Percentiles rank a stretch among this genome's conserved stretches.
phyloP scores from a whole-genome alignment of 805 yeast genomes.

The Monosporozyma aerobia region DNA sequence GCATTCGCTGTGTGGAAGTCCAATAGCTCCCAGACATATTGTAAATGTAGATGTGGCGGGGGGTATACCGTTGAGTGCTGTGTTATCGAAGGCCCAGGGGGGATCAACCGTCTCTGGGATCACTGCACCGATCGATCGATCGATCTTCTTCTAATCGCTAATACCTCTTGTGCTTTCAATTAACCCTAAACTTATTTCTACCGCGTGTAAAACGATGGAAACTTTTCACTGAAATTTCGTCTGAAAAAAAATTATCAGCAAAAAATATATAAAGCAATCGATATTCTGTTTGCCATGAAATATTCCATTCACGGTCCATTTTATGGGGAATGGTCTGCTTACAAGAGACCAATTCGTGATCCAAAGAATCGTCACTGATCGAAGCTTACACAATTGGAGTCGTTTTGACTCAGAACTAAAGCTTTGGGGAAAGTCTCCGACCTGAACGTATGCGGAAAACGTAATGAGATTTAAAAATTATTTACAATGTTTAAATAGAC shows the following conservation, averaged over 20 bases:
- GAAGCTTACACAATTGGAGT: conserved; percentile 53
- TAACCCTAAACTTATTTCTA: neutral
- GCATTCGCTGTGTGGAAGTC: conserved; percentile 69
- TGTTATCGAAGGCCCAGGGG: neutral
- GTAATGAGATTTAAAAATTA: conserved; percentile 35
- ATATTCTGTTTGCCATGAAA: neutral
- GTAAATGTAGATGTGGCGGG: no score
- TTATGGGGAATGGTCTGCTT: neutral
- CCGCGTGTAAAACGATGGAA: neutral
- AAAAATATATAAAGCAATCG: neutral
- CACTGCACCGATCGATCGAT: neutral
- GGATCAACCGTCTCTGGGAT: no score
- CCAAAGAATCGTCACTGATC: conserved; percentile 63
- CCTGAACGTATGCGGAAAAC: conserved; percentile 58
- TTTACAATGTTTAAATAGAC: conserved; percentile 30
- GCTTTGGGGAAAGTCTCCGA: conserved; percentile 92
- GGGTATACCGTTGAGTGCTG: neutral
- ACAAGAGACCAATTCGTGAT: conserved; percentile 42
- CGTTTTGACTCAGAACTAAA: conserved; percentile 11
- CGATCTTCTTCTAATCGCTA: neutral
- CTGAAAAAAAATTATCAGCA: neutral
- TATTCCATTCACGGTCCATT: neutral
- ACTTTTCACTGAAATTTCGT: conserved; percentile 5
- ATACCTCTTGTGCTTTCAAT: neutral
- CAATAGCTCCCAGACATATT: conserved; percentile 75